Evolutionary conservation across 1,284 basidiomycete species (phyloP).

Genomic region (Cystobasidium slooffiae): DNA sequence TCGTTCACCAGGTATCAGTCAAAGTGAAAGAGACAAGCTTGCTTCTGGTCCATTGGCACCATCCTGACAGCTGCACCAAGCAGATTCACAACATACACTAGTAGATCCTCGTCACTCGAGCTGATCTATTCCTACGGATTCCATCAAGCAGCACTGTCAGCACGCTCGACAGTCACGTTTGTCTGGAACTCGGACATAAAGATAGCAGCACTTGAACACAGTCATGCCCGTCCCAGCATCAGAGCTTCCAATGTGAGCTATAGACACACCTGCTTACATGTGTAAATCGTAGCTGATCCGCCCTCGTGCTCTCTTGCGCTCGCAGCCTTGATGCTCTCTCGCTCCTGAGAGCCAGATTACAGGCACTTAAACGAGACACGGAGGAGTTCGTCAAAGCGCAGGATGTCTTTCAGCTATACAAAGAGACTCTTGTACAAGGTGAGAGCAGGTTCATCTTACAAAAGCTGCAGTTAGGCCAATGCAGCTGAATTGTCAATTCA

Average conservation of each 20-base stretch:
- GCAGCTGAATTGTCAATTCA: background rate
- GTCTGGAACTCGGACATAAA: background rate
- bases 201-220: background rate
- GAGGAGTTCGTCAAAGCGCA: conserved; percentile 62
- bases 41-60: too few relatives aligned
- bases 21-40: too few relatives aligned
- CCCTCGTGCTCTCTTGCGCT: conserved; percentile 63
- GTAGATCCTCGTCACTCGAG: too few relatives aligned
- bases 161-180: background rate
- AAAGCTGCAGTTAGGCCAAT: background rate
- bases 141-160: too few relatives aligned
- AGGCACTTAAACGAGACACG: conserved; percentile 64
- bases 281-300: background rate
- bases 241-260: conserved; percentile 36
- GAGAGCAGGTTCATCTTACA: conserved; percentile 33
- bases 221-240: conserved; percentile 35
- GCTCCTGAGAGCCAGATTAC: conserved; percentile 82
- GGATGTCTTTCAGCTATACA: conserved; percentile 92
- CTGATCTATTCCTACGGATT: too few relatives aligned
- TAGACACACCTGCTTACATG: background rate
- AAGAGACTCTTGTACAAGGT: conserved; percentile 94
- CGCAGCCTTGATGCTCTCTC: conserved; percentile 81
- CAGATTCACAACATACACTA: too few relatives aligned
- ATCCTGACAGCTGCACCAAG: too few relatives aligned
- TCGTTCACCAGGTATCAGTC: too few relatives aligned